Percentiles rank a stretch among this genome's conserved stretches.
Conservation (phyloP, 306 rosid genomes). For the Prunus padus region DNA sequence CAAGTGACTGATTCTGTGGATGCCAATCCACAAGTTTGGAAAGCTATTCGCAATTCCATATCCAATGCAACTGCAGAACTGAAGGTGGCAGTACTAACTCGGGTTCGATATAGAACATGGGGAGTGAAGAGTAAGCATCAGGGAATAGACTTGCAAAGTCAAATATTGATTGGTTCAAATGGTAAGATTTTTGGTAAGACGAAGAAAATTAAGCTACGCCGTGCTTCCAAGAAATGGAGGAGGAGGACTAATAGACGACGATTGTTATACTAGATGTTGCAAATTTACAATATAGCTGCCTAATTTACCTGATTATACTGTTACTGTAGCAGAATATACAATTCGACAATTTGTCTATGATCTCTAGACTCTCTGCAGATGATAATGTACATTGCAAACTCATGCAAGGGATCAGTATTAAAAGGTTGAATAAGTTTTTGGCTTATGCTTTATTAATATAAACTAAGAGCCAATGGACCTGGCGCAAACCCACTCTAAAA, state of each 20-base stretch:
- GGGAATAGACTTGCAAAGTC: slow-evolving; percentile 26
- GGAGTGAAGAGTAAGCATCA: slow-evolving; percentile 51
- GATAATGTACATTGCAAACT: not conserved
- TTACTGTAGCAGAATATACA: not conserved
- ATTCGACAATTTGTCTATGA: not conserved
- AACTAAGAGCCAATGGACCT: not conserved
- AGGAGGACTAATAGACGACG: not conserved
- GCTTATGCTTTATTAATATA: not conserved
- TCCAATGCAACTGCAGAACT: slow-evolving; percentile 43
- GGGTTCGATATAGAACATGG: slow-evolving; percentile 43
- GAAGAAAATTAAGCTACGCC: slow-evolving; percentile 28
- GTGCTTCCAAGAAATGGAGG: slow-evolving; percentile 17
- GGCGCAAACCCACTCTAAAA: not conserved
- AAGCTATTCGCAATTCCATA: slow-evolving; percentile 31
- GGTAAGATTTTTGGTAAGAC: slow-evolving; percentile 52
- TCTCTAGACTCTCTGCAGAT: not conserved
- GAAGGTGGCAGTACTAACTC: slow-evolving; percentile 32
- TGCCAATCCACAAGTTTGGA: slow-evolving; percentile 25
- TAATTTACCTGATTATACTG: not conserved
- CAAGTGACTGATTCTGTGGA: not conserved
- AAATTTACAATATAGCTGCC: not conserved
- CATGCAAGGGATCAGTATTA: too few relatives aligned
- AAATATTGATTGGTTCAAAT: slow-evolving; percentile 31
- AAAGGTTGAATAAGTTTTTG: not conserved
- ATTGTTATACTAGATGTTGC: not conserved